phyloP scores from a whole-genome alignment of 108 stramenopile species.

The Conticribra weissflogii region DNA sequence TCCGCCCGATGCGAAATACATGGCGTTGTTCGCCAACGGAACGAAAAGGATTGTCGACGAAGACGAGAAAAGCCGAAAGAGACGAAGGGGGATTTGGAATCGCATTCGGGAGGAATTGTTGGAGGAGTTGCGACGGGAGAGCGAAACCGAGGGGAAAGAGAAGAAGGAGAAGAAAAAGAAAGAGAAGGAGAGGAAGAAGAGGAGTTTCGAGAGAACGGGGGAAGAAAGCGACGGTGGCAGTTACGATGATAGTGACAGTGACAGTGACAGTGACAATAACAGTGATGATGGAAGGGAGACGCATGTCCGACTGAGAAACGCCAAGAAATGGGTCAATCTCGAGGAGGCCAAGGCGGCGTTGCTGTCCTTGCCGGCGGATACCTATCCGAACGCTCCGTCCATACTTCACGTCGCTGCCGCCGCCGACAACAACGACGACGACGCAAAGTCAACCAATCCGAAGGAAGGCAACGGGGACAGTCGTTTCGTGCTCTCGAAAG shows the following conservation, averaged over 20 bases:
- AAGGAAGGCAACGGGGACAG: slow-evolving; percentile 14
- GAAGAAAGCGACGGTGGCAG: slow-evolving; percentile 7
- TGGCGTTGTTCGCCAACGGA: slow-evolving; percentile 69
- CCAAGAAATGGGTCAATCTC: slow-evolving; percentile 43
- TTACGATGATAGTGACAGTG: slow-evolving; percentile 3
- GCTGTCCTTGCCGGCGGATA: slow-evolving; percentile 34
- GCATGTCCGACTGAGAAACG: slow-evolving; percentile 5
- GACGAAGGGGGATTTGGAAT: slow-evolving; percentile 47
- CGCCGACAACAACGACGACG: slow-evolving; percentile 3
- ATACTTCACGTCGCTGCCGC: neutral
- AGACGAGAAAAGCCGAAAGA: slow-evolving; percentile 50
- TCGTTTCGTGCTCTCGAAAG: slow-evolving; percentile 41
- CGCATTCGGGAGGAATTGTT: slow-evolving; percentile 63
- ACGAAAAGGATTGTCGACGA: slow-evolving; percentile 57
- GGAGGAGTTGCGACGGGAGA: slow-evolving; percentile 27
- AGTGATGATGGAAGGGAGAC: neutral
- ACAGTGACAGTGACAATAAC: slow-evolving; percentile 2
- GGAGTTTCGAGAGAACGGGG: neutral
- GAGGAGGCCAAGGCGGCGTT: slow-evolving; percentile 43
- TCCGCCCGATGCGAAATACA: slow-evolving; percentile 73
- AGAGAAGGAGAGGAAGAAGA: slow-evolving; percentile 10
- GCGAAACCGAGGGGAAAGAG: slow-evolving; percentile 12
- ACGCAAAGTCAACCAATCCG: slow-evolving; percentile 5
- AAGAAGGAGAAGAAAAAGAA: slow-evolving; percentile 13
- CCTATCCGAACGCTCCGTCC: slow-evolving; percentile 40